Percentiles rank a stretch among this genome's conserved stretches.
phyloP scores from a whole-genome alignment of 345 rosid genomes.

The Eucalyptus marginata region DNA sequence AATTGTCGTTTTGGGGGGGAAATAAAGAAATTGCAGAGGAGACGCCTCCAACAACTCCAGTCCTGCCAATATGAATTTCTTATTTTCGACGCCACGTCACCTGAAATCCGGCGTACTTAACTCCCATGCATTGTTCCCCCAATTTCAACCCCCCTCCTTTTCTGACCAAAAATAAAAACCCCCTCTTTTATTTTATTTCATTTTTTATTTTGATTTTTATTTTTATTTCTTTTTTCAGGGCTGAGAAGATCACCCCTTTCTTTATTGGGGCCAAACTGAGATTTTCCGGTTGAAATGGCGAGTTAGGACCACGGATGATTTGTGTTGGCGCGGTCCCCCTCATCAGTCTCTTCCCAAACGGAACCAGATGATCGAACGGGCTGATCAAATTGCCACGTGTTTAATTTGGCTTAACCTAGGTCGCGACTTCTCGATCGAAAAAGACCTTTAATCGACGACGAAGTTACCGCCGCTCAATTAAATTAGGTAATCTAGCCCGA shows the following conservation, averaged over 20 bases:
- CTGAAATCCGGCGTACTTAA: conserved; percentile 26
- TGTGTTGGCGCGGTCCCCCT: background rate
- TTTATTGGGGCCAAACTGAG: background rate
- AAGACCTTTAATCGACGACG: accelerated
- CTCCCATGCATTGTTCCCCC: conserved; percentile 20
- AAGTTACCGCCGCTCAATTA: accelerated
- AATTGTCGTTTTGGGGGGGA: background rate
- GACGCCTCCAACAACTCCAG: conserved; percentile 3
- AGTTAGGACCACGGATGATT: background rate
- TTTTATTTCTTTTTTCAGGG: background rate
- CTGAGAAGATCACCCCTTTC: background rate
- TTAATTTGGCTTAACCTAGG: accelerated
- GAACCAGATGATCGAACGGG: background rate
- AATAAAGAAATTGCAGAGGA: too few relatives aligned
- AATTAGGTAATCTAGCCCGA: accelerated
- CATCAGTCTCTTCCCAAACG: background rate
- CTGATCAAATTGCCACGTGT: background rate
- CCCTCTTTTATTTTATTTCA: too few relatives aligned
- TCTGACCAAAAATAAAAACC: too few relatives aligned
- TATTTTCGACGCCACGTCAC: conserved; percentile 56
- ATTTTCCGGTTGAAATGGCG: background rate
- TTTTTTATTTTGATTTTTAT: background rate
- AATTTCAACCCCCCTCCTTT: background rate
- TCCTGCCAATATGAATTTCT: conserved; percentile 6
- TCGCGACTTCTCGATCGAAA: accelerated